Conservation (phyloP, 305 asterid species). For the Fraxinus dipetala region DNA sequence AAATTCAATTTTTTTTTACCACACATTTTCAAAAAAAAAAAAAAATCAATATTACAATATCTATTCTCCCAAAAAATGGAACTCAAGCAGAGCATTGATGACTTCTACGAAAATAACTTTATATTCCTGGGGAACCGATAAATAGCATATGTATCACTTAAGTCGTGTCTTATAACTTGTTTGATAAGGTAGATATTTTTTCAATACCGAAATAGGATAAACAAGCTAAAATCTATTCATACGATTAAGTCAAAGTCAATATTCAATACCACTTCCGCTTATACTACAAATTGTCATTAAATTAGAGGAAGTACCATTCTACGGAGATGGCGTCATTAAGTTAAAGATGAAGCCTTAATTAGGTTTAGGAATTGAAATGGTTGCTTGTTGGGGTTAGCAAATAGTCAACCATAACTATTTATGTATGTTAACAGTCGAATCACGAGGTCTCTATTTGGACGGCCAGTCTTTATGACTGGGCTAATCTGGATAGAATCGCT, state of each 20-base stretch:
- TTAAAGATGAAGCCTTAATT: not conserved
- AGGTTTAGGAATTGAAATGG: not conserved
- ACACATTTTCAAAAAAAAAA: no score
- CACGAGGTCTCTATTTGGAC: not conserved
- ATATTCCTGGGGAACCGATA: no score
- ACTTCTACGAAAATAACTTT: no score
- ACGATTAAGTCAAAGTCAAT: not conserved
- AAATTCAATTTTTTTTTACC: no score
- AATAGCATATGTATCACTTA: not conserved
- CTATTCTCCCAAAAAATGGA: no score
- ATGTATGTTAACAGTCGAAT: constrained; percentile 8
- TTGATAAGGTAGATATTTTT: not conserved
- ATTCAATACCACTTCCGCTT: not conserved
- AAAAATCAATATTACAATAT: no score
- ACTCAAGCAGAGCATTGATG: not conserved
- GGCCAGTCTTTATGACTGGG: constrained; percentile 35
- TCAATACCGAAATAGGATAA: not conserved
- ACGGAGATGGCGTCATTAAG: not conserved
- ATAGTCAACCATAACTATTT: constrained; percentile 32
- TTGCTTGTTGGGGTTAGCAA: not conserved
- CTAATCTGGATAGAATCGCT: not conserved
- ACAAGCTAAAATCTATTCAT: not conserved
- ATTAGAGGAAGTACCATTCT: not conserved
- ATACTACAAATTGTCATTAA: not conserved
- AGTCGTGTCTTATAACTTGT: no score